A percentile compares a stretch with the other conserved stretches of the same genome.
These are phyloP conservation scores for Tetrapyrgos nigripes DNA, from an alignment of 1,284 basidiomycete species.

Conservation along the genomic window DNA sequence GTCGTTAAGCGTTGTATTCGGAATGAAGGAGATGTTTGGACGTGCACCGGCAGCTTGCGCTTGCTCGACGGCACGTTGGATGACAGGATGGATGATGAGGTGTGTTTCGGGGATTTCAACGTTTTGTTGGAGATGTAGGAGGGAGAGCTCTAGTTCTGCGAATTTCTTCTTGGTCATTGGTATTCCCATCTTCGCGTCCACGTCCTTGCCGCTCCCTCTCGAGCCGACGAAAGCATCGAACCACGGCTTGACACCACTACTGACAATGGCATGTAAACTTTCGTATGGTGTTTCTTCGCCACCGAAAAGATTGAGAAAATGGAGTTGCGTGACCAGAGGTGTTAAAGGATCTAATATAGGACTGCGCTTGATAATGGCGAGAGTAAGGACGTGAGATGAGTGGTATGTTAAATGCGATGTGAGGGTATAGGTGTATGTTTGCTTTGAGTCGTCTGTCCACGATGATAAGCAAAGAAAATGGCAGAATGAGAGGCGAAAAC, in stretches of 20 bases:
- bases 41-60: slow-evolving; percentile 63
- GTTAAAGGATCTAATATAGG: slow-evolving; percentile 81
- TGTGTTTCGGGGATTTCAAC: slow-evolving; percentile 98
- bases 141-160: slow-evolving; percentile 95
- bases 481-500: slow-evolving; percentile 24
- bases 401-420: slow-evolving; percentile 83
- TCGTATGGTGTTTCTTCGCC: slow-evolving; percentile 95
- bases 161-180: slow-evolving; percentile 99
- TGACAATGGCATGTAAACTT: slow-evolving; percentile 95
- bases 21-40: slow-evolving; percentile 81
- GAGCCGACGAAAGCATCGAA: slow-evolving; percentile 95
- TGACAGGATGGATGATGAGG: slow-evolving; percentile 89
- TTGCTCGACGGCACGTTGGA: slow-evolving; percentile 88
- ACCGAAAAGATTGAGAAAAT: slow-evolving; percentile 92
- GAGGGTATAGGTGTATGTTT: slow-evolving; percentile 73
- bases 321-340: slow-evolving; percentile 87
- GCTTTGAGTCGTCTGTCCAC: slow-evolving; percentile 61
- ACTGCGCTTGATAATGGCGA: slow-evolving; percentile 94
- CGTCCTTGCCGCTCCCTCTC: slow-evolving; percentile 78
- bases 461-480: slow-evolving; percentile 10
- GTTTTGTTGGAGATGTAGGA: slow-evolving; percentile 97
- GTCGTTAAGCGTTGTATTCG: slow-evolving; percentile 80
- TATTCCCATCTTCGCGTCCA: slow-evolving; percentile 92
- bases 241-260: slow-evolving; percentile 96
- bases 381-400: slow-evolving; percentile 81